Evolutionary conservation across 1,284 basidiomycete genomes (phyloP).

Genomic region (Irpex rosettiformis): DNA sequence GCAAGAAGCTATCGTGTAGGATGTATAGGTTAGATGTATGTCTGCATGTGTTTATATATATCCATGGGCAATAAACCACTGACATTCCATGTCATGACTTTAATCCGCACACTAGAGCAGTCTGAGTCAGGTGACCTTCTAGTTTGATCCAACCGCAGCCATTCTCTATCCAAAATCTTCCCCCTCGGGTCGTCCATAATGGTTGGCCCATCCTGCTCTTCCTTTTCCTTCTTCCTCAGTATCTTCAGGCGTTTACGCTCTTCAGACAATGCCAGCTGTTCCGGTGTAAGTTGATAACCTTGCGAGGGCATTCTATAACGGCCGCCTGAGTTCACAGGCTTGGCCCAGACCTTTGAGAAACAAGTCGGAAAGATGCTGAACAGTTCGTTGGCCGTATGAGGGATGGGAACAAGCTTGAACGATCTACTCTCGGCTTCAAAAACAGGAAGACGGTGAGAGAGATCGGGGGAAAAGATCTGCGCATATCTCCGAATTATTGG

Average conservation of each 20-base stretch:
- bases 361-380: background rate
- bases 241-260: slow-evolving; percentile 50
- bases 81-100: slow-evolving; percentile 79
- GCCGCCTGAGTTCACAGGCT: background rate
- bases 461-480: no score
- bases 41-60: slow-evolving; percentile 16
- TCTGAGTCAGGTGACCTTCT: slow-evolving; percentile 4
- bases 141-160: slow-evolving; percentile 39
- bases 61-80: slow-evolving; percentile 29
- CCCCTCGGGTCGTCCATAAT: slow-evolving; percentile 20
- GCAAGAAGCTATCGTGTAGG: slow-evolving; percentile 60
- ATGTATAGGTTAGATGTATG: slow-evolving; percentile 9
- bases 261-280: slow-evolving; percentile 52
- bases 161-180: slow-evolving; percentile 45
- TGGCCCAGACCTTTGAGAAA: background rate
- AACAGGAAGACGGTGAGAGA: no score
- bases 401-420: no score
- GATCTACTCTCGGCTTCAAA: no score
- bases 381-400: no score
- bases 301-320: slow-evolving; percentile 15
- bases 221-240: slow-evolving; percentile 21
- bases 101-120: slow-evolving; percentile 28
- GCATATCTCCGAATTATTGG: no score
- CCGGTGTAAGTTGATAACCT: slow-evolving; percentile 39
- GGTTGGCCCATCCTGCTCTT: slow-evolving; percentile 15